phyloP scores from a whole-genome alignment of 768 basidiomycete species.

The Plicaturopsis crispa region DNA sequence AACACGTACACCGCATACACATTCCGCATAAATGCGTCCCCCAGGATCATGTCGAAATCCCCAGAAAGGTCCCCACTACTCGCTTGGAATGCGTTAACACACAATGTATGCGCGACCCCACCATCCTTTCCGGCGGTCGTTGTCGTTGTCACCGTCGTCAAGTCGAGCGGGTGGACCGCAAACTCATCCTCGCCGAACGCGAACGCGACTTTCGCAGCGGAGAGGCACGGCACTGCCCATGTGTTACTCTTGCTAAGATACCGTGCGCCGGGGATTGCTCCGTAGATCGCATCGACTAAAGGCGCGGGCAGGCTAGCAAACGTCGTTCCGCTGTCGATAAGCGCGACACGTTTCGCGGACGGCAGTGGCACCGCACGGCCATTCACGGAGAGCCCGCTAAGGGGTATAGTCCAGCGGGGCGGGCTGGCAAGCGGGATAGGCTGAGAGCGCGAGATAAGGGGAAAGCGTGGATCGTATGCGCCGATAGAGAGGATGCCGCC shows the following conservation, averaged over 20 bases:
- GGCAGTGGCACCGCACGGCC: conserved; percentile 16
- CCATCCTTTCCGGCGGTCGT: conserved; percentile 10
- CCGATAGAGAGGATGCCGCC: conserved; percentile 36
- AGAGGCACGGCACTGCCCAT: conserved; percentile 39
- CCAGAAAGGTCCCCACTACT: conserved; percentile 15
- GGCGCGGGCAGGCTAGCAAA: conserved; percentile 24
- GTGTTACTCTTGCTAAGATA: conserved; percentile 18
- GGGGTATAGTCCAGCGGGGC: conserved; percentile 33
- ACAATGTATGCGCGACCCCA: conserved; percentile 29
- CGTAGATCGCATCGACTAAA: conserved; percentile 30
- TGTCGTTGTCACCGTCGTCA: conserved; percentile 23
- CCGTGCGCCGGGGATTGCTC: conserved; percentile 26
- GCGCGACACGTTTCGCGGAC: conserved; percentile 23
- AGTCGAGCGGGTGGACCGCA: conserved; percentile 37
- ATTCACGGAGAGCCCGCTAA: conserved; percentile 29
- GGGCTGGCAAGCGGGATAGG: conserved; percentile 26
- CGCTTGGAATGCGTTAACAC: conserved; percentile 25
- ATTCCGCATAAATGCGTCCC: conserved; percentile 38
- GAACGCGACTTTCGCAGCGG: conserved; percentile 35
- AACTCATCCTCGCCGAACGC: conserved; percentile 35
- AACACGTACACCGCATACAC: conserved; percentile 32
- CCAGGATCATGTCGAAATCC: conserved; percentile 32
- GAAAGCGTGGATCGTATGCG: conserved; percentile 29
- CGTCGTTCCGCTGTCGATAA: conserved; percentile 39
- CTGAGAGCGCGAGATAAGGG: conserved; percentile 20